Evolutionary conservation across 257 asterid species (phyloP).

Genomic region (Paulownia fortunei): DNA sequence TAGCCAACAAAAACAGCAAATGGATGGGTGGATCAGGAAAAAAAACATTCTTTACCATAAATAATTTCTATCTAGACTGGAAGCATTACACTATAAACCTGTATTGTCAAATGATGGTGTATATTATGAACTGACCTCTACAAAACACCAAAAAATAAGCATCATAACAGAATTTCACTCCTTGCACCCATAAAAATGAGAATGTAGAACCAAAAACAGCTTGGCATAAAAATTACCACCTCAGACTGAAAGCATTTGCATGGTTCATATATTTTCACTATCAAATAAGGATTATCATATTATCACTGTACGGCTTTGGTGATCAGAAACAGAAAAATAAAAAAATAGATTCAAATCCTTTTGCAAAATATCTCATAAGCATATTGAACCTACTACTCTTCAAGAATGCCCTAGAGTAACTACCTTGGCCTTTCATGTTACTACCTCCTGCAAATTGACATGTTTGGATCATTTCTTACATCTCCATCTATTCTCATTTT

Average conservation of each 20-base stretch:
- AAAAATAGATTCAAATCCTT: background rate
- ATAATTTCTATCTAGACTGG: background rate
- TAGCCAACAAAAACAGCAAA: background rate
- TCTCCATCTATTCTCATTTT: too few species aligned
- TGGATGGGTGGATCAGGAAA: background rate
- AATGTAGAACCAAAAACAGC: too few species aligned
- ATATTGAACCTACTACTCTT: background rate
- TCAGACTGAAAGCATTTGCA: too few species aligned
- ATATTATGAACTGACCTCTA: background rate
- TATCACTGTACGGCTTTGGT: too few species aligned
- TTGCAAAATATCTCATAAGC: background rate
- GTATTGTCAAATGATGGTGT: background rate
- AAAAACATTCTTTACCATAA: background rate
- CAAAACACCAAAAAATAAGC: background rate
- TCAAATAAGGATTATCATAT: too few species aligned
- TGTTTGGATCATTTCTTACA: too few species aligned
- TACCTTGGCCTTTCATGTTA: too few species aligned
- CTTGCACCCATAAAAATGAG: background rate
- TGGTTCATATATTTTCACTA: too few species aligned
- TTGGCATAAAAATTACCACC: too few species aligned
- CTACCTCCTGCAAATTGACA: too few species aligned
- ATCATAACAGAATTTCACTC: background rate
- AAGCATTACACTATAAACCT: background rate
- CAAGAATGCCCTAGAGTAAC: too few species aligned
- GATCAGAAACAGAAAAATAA: background rate